These are phyloP conservation scores for Suillus clintonianus DNA, from an alignment of 768 basidiomycete species.

Conservation along the genomic window DNA sequence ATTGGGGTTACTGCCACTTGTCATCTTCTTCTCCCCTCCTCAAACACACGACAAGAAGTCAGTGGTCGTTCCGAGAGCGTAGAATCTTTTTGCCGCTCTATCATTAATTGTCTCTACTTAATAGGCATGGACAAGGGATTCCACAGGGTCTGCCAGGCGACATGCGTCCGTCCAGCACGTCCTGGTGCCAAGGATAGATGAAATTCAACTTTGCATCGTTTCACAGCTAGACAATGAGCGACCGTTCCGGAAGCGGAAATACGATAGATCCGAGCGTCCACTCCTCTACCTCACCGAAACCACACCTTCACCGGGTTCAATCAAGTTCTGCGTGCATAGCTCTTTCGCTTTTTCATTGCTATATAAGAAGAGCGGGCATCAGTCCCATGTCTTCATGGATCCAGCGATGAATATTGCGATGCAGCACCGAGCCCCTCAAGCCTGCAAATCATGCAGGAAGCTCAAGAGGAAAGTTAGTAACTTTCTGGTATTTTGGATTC, in stretches of 20 bases:
- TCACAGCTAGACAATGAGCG: not conserved
- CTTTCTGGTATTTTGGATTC: not conserved
- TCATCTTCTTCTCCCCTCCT: not conserved
- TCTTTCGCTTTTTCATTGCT: not conserved
- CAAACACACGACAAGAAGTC: constrained; percentile 1
- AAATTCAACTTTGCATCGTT: not conserved
- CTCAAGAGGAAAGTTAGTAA: not conserved
- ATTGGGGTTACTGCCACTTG: not conserved
- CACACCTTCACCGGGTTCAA: not conserved
- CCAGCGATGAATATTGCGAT: not conserved
- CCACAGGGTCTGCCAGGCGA: constrained; percentile 4
- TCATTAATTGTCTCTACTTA: not conserved
- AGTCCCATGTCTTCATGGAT: not conserved
- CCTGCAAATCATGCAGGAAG: not conserved
- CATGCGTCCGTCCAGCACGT: not conserved
- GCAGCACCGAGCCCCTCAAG: constrained; percentile 1
- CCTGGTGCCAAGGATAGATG: not conserved
- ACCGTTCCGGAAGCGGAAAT: constrained; percentile 1
- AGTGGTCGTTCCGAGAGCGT: not conserved
- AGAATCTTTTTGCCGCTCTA: not conserved
- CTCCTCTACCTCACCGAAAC: not conserved
- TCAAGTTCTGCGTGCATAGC: not conserved
- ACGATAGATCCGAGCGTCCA: not conserved
- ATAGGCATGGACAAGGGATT: not conserved
- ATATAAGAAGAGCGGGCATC: not conserved